Percentiles rank a stretch among this genome's conserved stretches.
Conservation (phyloP, 495 filamentous ascomycete genomes). For the Lasiosphaeriaceae sp. region DNA sequence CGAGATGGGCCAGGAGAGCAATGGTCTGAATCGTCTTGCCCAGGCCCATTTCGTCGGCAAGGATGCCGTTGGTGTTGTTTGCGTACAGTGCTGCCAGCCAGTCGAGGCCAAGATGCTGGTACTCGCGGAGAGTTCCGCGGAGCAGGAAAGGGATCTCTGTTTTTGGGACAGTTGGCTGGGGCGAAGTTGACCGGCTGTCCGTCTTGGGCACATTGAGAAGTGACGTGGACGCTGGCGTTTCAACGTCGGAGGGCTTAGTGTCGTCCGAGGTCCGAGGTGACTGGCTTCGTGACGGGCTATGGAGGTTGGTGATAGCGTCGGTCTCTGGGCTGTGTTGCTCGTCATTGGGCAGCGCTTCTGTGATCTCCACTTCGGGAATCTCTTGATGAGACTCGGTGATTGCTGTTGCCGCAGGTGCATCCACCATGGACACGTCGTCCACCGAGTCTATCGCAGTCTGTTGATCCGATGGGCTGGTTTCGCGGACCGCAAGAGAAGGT, state of each 20-base stretch:
- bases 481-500: background rate
- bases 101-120: slow-evolving; percentile 93
- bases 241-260: slow-evolving; percentile 64
- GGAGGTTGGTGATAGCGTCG: slow-evolving; percentile 31
- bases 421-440: slow-evolving; percentile 46
- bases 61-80: slow-evolving; percentile 92
- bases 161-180: slow-evolving; percentile 45
- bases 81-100: slow-evolving; percentile 92
- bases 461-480: background rate
- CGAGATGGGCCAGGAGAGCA: slow-evolving; percentile 86
- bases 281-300: slow-evolving; percentile 43
- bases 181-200: slow-evolving; percentile 41
- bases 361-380: slow-evolving; percentile 21
- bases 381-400: background rate
- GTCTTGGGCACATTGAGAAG: slow-evolving; percentile 30
- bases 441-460: slow-evolving; percentile 33
- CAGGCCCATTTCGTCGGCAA: slow-evolving; percentile 99
- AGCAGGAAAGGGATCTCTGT: slow-evolving; percentile 85
- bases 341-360: slow-evolving; percentile 16
- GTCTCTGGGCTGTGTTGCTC: slow-evolving; percentile 31
- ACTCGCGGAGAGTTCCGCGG: slow-evolving; percentile 88
- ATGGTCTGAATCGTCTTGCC: slow-evolving; percentile 99
- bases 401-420: slow-evolving; percentile 26
- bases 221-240: slow-evolving; percentile 62
- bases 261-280: slow-evolving; percentile 58